phyloP scores from a whole-genome alignment of 345 rosid species.

The Dipteronia dyeriana region DNA sequence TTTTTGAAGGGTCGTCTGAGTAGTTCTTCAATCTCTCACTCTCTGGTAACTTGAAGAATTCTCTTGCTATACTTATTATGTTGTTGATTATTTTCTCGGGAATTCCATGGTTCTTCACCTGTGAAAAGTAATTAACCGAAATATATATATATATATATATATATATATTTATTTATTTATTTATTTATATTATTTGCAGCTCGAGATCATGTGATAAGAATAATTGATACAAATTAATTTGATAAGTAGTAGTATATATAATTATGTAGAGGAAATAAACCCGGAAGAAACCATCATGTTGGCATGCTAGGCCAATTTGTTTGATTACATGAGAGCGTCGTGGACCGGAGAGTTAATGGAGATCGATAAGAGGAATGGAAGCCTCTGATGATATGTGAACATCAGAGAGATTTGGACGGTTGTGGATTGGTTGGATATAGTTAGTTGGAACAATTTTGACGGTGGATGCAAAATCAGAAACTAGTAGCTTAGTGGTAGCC shows the following conservation, averaged over 20 bases:
- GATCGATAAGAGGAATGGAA: slow-evolving; percentile 69
- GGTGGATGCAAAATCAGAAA: slow-evolving; percentile 51
- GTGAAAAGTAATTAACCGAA: background rate
- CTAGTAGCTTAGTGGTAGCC: slow-evolving; percentile 29
- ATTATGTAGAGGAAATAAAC: slow-evolving; percentile 23
- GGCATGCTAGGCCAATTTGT: slow-evolving; percentile 59
- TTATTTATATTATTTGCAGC: too few relatives aligned
- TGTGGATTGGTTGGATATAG: slow-evolving; percentile 58
- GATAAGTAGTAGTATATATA: too few relatives aligned
- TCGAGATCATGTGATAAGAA: too few relatives aligned
- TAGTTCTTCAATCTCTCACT: slow-evolving; percentile 67
- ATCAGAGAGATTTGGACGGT: slow-evolving; percentile 63
- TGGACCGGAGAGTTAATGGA: slow-evolving; percentile 49
- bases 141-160: too few relatives aligned
- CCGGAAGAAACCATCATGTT: slow-evolving; percentile 64
- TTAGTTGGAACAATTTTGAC: slow-evolving; percentile 46
- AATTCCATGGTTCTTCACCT: slow-evolving; percentile 82
- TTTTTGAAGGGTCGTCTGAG: slow-evolving; percentile 63
- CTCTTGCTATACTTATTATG: slow-evolving; percentile 42
- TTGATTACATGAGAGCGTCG: slow-evolving; percentile 32
- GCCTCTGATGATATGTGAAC: slow-evolving; percentile 35
- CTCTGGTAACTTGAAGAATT: slow-evolving; percentile 64
- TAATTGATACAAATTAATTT: too few relatives aligned
- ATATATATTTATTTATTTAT: too few relatives aligned
- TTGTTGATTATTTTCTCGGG: slow-evolving; percentile 30